Evolutionary conservation across 179 eudicot genomes (phyloP).

Genomic region (Beta macrorhiza): DNA sequence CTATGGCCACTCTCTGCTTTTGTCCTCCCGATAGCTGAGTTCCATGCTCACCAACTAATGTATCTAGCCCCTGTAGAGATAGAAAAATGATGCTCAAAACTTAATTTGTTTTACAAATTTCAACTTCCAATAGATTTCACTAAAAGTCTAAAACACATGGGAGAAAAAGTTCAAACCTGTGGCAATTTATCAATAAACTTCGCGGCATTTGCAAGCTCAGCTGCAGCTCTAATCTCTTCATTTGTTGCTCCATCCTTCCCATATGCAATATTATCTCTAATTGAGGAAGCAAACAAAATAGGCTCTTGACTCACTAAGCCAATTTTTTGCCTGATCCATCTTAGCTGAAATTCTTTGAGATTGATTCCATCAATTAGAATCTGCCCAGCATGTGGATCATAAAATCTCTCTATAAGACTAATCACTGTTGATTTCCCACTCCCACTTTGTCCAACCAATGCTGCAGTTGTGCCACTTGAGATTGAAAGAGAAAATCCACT

Average conservation of each 20-base stretch:
- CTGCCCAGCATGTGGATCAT: constrained; percentile 28
- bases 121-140: neutral
- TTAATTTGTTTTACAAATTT: neutral
- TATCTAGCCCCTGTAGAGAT: constrained; percentile 58
- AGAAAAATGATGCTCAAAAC: neutral
- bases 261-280: constrained; percentile 28
- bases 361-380: constrained; percentile 34
- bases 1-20: constrained; percentile 77
- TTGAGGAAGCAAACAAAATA: constrained; percentile 24
- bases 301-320: constrained; percentile 33
- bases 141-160: neutral
- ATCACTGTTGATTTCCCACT: constrained; percentile 40
- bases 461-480: constrained; percentile 30
- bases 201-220: constrained; percentile 31
- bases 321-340: constrained; percentile 36
- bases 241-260: constrained; percentile 27
- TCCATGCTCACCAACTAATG: constrained; percentile 77
- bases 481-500: constrained; percentile 26
- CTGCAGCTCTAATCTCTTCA: constrained; percentile 27
- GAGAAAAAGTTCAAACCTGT: constrained; percentile 18
- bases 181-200: constrained; percentile 31
- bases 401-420: constrained; percentile 35
- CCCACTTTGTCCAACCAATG: constrained; percentile 41
- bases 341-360: constrained; percentile 29
- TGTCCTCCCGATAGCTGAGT: constrained; percentile 76